A percentile compares a stretch with the other conserved stretches of the same genome.
Evolutionary conservation across 805 yeast species (phyloP).

Genomic region (Yarrowia sp.): DNA sequence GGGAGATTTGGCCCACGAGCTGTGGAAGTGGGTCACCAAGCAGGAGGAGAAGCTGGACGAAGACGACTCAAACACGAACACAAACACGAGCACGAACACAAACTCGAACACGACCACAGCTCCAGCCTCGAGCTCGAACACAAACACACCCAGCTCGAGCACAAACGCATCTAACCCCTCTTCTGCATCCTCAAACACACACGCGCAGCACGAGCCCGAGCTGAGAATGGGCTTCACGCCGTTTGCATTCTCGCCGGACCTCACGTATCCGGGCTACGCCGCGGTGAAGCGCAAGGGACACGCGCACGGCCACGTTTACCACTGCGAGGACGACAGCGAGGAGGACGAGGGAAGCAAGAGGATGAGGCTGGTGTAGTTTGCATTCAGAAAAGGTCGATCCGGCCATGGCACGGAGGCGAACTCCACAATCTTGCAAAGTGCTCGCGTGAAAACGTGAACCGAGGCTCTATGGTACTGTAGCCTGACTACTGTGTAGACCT

Average conservation of each 20-base stretch:
- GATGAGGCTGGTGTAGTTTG: background rate
- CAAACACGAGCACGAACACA: background rate
- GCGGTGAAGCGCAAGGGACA: constrained; percentile 22
- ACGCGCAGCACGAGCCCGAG: too few species aligned
- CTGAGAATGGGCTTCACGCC: constrained; percentile 2
- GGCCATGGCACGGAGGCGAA: too few species aligned
- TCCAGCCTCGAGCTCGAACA: background rate
- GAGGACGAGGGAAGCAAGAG: constrained; percentile 20
- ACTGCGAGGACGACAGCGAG: constrained; percentile 7
- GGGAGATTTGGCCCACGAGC: constrained; percentile 18
- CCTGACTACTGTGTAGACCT: too few species aligned
- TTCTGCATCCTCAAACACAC: background rate
- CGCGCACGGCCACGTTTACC: constrained; percentile 9
- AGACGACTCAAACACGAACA: background rate
- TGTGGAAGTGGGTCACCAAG: constrained; percentile 22
- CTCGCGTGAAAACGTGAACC: too few species aligned
- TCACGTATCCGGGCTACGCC: constrained; percentile 6
- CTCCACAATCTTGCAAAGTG: too few species aligned
- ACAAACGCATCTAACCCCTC: too few species aligned
- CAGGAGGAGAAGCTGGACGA: background rate
- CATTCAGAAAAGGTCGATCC: too few species aligned
- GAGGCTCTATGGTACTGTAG: too few species aligned
- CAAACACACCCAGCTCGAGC: background rate
- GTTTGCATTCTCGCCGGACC: background rate
- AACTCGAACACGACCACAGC: background rate